These are phyloP conservation scores for Tetraselmis striata DNA, from an alignment of 139 green algal species.

Conservation along the genomic window DNA sequence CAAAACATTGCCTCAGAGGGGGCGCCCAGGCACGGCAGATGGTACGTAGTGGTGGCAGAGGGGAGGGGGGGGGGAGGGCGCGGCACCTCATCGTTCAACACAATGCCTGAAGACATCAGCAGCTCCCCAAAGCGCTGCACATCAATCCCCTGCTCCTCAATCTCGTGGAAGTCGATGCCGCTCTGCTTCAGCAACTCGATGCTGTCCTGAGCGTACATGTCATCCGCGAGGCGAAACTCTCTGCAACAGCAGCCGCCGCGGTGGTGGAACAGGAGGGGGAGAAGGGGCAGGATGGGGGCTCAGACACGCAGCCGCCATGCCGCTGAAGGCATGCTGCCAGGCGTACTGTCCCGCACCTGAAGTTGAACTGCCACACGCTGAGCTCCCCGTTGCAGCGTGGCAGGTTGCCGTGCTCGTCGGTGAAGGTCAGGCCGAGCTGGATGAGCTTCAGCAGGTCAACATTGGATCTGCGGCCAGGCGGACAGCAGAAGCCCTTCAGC, in stretches of 20 bases:
- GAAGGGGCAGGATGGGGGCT: too few species aligned
- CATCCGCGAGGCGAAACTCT: conserved; percentile 85
- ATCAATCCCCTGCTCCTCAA: conserved; percentile 85
- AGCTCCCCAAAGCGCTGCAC: conserved; percentile 91
- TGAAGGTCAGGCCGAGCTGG: conserved; percentile 96
- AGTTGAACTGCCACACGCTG: conserved; percentile 99
- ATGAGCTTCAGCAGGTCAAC: conserved; percentile 99
- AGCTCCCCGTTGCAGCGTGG: conserved; percentile 74
- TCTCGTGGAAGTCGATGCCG: conserved; percentile 93
- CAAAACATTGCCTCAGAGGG: too few species aligned
- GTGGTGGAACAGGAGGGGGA: neutral
- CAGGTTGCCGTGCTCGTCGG: conserved; percentile 82
- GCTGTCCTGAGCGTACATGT: conserved; percentile 94
- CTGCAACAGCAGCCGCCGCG: conserved; percentile 7
- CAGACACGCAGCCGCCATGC: too few species aligned
- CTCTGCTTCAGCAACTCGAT: conserved; percentile 94
- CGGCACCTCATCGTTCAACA: conserved; percentile 86
- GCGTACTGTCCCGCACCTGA: conserved; percentile 60
- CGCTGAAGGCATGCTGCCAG: too few species aligned
- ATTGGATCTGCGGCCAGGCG: conserved; percentile 70
- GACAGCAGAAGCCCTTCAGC: too few species aligned
- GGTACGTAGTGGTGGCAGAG: neutral
- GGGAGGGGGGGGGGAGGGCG: neutral
- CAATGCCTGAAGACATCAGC: conserved; percentile 91
- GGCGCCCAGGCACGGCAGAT: neutral